These are phyloP conservation scores for Perkinsus olseni DNA, from an alignment of 169 alveolate species.

Conservation along the genomic window DNA sequence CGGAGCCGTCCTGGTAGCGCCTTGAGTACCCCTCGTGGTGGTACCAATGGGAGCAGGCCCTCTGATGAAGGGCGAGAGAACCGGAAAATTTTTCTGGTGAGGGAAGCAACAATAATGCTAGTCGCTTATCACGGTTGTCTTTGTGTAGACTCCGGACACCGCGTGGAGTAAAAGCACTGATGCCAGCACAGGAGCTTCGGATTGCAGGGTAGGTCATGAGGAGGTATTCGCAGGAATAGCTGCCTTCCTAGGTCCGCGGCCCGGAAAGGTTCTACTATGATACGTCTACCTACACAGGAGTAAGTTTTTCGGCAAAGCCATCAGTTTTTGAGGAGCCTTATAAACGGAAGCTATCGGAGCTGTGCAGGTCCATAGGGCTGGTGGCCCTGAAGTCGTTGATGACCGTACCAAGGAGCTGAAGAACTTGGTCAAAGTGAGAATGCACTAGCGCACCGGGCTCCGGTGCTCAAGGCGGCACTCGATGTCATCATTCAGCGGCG, in stretches of 20 bases:
- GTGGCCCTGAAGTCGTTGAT: neutral
- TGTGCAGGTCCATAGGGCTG: neutral
- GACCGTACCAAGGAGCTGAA: neutral
- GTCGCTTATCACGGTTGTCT: neutral
- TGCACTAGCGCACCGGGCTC: too few relatives aligned
- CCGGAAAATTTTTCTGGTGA: too few relatives aligned
- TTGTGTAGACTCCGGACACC: neutral
- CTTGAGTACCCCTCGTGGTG: neutral
- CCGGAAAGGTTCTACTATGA: neutral
- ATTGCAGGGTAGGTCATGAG: neutral
- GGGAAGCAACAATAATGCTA: neutral
- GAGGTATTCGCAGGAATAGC: neutral
- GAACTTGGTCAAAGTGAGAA: neutral
- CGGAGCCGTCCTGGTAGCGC: neutral
- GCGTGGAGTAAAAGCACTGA: neutral
- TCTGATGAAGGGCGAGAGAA: too few relatives aligned
- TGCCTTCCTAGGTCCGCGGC: neutral
- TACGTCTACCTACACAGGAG: neutral
- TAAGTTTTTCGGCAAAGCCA: neutral
- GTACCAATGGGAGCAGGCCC: neutral
- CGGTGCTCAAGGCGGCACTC: too few relatives aligned
- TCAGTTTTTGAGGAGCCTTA: neutral
- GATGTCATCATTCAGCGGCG: neutral
- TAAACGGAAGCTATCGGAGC: neutral
- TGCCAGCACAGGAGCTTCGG: neutral